Conservation (phyloP, 2,329 filamentous ascomycete species). For the Chaetomium sp. region DNA sequence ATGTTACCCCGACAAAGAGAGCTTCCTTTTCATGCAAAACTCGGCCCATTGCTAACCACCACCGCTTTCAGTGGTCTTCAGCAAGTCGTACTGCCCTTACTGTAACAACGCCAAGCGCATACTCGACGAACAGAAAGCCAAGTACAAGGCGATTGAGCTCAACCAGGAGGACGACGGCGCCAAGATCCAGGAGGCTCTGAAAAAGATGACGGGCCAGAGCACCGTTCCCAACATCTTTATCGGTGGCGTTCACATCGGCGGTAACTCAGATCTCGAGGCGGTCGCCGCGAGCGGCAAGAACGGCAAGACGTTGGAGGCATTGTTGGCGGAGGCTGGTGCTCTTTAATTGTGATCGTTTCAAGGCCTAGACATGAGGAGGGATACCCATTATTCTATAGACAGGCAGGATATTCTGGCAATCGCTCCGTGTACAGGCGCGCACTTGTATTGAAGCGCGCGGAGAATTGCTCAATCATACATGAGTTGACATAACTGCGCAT, state of each 20-base stretch:
- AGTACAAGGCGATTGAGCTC: conserved; percentile 77
- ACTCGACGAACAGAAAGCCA: conserved; percentile 69
- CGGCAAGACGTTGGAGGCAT: conserved; percentile 60
- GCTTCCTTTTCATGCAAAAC: background rate
- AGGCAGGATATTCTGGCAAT: background rate
- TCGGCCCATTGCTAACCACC: background rate
- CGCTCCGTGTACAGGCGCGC: background rate
- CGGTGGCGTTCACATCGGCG: conserved; percentile 85
- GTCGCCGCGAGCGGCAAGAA: conserved; percentile 55
- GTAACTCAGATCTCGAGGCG: conserved; percentile 84
- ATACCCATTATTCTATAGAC: conserved; percentile 23
- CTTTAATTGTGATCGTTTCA: conserved; percentile 29
- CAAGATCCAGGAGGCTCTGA: conserved; percentile 80
- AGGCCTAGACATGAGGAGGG: background rate
- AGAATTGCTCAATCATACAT: background rate
- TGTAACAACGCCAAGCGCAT: conserved; percentile 78
- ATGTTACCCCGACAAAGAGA: conserved; percentile 42
- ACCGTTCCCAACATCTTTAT: conserved; percentile 98
- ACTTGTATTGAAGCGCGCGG: background rate
- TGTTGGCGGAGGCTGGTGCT: conserved; percentile 49
- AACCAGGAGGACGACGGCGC: conserved; percentile 81
- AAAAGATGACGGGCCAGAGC: conserved; percentile 77
- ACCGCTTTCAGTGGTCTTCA: conserved; percentile 74
- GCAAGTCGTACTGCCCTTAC: conserved; percentile 96
- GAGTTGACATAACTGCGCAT: background rate